Evolutionary conservation across 108 stramenopile species (phyloP), one percentile per base, ranked within the genome.

Genomic region (Cyclotella kingstonii): DNA sequence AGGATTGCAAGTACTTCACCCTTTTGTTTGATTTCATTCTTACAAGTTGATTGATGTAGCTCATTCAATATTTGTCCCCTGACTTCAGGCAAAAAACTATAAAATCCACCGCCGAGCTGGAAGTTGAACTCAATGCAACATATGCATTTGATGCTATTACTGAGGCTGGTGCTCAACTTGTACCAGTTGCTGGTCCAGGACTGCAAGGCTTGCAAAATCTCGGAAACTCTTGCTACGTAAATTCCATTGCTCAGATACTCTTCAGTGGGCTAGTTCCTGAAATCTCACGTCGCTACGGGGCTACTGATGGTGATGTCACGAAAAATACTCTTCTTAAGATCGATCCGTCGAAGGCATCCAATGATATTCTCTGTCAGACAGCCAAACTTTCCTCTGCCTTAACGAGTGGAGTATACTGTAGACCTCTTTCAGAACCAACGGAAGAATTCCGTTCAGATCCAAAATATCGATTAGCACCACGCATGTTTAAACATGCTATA

Each of bases 171-270:
- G 71, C 84, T 14, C 62, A 90, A 38, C 83, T 98, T 11, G 68
- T 79, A 6, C 90, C 96, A 3, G 82, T 96, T 6, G 42, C 83
- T 21, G 97, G 97, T 10, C 83, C 94, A 19, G 95, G 95, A 21
- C 73, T 81, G 35, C 81, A 94, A 23, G 99, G 99, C 22, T 78
- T 99, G 18, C 85, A 90, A 70, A 99, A 99, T 78, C 74, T 99
- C 14, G 99, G 99, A 0, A 98, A 98, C 68, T 90, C 93, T 0
- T 99, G 99, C 72, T 98, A 99, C 79, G 70, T 97, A 75, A 98
- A 96, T 65, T 84, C 83, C 28, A 91, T 91, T 29, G 71, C 91
- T 10, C 99, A 99, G 81, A 50, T 91, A 43, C 61, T 98, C 17
- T 68, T 82, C 42, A 56, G 77, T 12, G 80, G 84, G 11, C 57